phyloP scores from a whole-genome alignment of 306 rosid species.

The Sphenostylis stenocarpa region DNA sequence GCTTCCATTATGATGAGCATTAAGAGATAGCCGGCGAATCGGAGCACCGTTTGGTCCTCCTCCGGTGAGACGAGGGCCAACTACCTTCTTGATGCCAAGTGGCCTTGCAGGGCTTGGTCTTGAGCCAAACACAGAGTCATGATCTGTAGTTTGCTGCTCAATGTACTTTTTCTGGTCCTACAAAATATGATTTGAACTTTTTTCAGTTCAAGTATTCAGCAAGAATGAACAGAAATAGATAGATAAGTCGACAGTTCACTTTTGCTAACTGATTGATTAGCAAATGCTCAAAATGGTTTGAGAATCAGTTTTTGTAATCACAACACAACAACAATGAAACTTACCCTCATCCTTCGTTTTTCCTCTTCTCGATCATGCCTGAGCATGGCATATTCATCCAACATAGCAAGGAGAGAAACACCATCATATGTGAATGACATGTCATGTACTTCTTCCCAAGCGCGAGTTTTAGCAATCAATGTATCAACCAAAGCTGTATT shows the following conservation, averaged over 20 bases:
- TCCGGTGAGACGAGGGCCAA: slow-evolving; percentile 75
- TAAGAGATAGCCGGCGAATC: slow-evolving; percentile 73
- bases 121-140: slow-evolving; percentile 56
- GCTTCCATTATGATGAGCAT: slow-evolving; percentile 73
- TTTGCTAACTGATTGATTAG: not conserved
- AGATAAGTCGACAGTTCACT: not conserved
- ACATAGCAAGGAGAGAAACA: slow-evolving; percentile 95
- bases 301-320: not conserved
- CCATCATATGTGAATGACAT: slow-evolving; percentile 80
- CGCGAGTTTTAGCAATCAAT: slow-evolving; percentile 79
- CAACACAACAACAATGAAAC: slow-evolving; percentile 23
- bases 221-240: not conserved
- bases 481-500: slow-evolving; percentile 81
- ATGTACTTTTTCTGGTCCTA: slow-evolving; percentile 85
- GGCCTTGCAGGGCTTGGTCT: slow-evolving; percentile 79
- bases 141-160: slow-evolving; percentile 75
- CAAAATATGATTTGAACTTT: slow-evolving; percentile 24
- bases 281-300: not conserved
- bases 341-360: slow-evolving; percentile 78
- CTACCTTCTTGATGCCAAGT: slow-evolving; percentile 72
- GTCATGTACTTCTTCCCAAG: slow-evolving; percentile 82
- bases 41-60: slow-evolving; percentile 72
- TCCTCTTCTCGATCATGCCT: slow-evolving; percentile 94
- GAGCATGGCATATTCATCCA: slow-evolving; percentile 92
- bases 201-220: not conserved